Base-by-base conservation (phyloP, 2,329 filamentous ascomycete species). In the Ophiosphaerella narmari region DNA sequence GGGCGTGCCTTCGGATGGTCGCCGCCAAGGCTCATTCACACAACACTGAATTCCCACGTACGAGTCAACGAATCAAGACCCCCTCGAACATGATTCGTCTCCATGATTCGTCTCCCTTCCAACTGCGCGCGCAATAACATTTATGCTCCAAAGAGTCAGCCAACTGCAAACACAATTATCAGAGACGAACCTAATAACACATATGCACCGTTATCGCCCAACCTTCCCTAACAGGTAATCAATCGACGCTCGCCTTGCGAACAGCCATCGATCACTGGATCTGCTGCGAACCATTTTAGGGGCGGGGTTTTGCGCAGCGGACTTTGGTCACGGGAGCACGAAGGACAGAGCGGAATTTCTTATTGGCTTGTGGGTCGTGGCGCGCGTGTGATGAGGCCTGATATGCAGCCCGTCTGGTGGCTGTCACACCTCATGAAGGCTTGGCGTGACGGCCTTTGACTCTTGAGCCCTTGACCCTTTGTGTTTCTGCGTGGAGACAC, bases 251-350 rank as follows among this genome's bases (percentile, higher is more conserved):
- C 31, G 38, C 41, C 47, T 39, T 46, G 33, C 40, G 13, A 33
- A 29, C 34, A 49, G 43, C 55, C 54, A 48, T 70, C 47, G 67
- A 70, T 63, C 52, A 50, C 67, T 70, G 66, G 65, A 70, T 68
- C 65, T 47, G 49, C 65, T 68, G 65, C 65, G 63, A 68, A 68
- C 67, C 57, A 49, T 54, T 45, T 52, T 62, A 64, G 49, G 56
- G 47, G 51, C 51, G 46, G 18, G 39, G 40, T 23, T 39, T 44
- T 38, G 47, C 58, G 55, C 55, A 59, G 59, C 49, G 21, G 43
- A 37, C 36, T 50, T 9, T 43, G 48, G 47, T 63, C 57, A 60
- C 59, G 52, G 60, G 57, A 40, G 7, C 26, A n/a, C 24, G 38
- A 39, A 39, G 38, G 23, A 24, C n/a, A 21, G 42, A 16, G 31